Percentiles rank a stretch among this genome's conserved stretches.
These are phyloP conservation scores for Elongisporangium undulatum DNA, from an alignment of 352 stramenopile genomes.

Conservation along the genomic window DNA sequence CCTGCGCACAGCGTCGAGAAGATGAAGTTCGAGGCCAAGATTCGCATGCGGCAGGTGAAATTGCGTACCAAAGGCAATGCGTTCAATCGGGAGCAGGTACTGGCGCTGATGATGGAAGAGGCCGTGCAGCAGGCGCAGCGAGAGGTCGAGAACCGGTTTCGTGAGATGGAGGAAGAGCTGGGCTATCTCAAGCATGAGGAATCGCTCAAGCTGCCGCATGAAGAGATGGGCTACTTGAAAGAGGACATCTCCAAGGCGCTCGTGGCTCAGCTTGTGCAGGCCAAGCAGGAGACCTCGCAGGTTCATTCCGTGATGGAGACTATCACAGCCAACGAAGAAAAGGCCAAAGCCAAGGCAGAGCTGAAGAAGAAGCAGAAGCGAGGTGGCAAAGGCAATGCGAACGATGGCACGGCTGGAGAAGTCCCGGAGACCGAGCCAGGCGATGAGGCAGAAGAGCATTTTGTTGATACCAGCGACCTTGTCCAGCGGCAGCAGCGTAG, in stretches of 20 bases:
- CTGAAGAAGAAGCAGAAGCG: conserved; percentile 24
- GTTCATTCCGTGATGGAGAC: conserved; percentile 44
- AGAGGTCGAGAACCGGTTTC: conserved; percentile 79
- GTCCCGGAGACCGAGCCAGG: conserved; percentile 31
- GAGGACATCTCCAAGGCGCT: conserved; percentile 65
- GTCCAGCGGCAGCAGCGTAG: conserved; percentile 19
- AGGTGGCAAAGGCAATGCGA: conserved; percentile 7
- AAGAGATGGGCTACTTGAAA: conserved; percentile 53
- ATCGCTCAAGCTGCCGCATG: conserved; percentile 32
- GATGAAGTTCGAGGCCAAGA: conserved; percentile 93
- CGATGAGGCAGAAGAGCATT: conserved; percentile 43
- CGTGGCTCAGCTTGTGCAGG: conserved; percentile 44
- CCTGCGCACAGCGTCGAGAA: conserved; percentile 83
- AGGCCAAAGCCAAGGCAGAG: conserved; percentile 36
- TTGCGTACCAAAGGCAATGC: conserved; percentile 80
- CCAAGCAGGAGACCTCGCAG: conserved; percentile 44
- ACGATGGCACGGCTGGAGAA: conserved; percentile 9
- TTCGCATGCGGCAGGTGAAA: conserved; percentile 91
- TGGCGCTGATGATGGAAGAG: conserved; percentile 82
- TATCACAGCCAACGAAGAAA: conserved; percentile 55
- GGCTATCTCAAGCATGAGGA: conserved; percentile 55
- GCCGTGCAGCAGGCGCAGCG: conserved; percentile 70
- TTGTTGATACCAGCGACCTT: conserved; percentile 38
- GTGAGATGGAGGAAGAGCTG: conserved; percentile 84
- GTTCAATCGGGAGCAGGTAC: conserved; percentile 74